A percentile compares a stretch with the other conserved stretches of the same genome.
These are phyloP conservation scores for Helianthus tuberosus DNA, from an alignment of 129 eudicot species.

Conservation along the genomic window DNA sequence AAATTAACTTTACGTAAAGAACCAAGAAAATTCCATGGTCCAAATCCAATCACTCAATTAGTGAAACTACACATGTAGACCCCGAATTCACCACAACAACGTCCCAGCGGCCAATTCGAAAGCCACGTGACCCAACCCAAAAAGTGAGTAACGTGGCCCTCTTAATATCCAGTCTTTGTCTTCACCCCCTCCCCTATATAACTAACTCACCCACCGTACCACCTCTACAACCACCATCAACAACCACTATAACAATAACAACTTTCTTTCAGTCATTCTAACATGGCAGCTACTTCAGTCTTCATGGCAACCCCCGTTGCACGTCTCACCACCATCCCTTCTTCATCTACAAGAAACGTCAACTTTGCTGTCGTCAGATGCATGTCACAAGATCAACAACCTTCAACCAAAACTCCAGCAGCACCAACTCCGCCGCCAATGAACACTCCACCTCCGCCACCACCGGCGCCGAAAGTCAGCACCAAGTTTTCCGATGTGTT, in stretches of 20 bases:
- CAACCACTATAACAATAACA: background rate
- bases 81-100: slow-evolving; percentile 23
- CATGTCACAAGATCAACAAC: slow-evolving; percentile 29
- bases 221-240: no score
- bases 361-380: slow-evolving; percentile 24
- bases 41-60: background rate
- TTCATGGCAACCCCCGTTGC: slow-evolving; percentile 26
- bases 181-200: slow-evolving; percentile 25
- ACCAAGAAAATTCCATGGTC: background rate
- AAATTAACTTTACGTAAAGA: background rate
- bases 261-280: background rate
- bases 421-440: slow-evolving; percentile 1
- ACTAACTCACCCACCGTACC: background rate
- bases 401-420: background rate
- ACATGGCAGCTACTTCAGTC: slow-evolving; percentile 45
- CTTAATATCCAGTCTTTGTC: slow-evolving; percentile 53
- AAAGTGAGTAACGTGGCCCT: slow-evolving; percentile 56
- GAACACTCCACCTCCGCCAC: slow-evolving; percentile 30
- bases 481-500: slow-evolving; percentile 60
- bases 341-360: background rate
- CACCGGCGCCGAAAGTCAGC: slow-evolving; percentile 51
- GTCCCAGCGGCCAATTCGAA: slow-evolving; percentile 1
- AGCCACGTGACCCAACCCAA: background rate
- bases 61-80: slow-evolving; percentile 13
- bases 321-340: slow-evolving; percentile 1